Conservation (phyloP, 169 alveolate species). For the Miamiensis avidus region DNA sequence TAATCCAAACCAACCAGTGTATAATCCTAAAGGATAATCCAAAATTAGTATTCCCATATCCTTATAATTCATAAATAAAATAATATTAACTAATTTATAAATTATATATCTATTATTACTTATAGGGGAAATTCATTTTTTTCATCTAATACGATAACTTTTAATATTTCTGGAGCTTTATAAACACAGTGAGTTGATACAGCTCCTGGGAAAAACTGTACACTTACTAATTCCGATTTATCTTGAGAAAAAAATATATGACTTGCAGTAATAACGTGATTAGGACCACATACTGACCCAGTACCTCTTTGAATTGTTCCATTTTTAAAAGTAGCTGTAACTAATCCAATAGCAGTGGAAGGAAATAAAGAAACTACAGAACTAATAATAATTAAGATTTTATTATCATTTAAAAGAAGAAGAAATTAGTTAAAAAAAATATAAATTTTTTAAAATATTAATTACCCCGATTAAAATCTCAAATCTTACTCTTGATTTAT, state of each 20-base stretch:
- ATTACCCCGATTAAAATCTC: too few species aligned
- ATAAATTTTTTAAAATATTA: too few species aligned
- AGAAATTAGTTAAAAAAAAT: too few species aligned
- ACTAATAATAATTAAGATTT: background rate
- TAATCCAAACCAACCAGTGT: background rate
- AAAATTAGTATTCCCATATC: background rate
- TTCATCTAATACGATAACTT: background rate
- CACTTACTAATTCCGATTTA: background rate
- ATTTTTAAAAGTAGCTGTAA: background rate
- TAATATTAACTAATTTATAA: too few species aligned
- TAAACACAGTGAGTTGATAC: too few species aligned
- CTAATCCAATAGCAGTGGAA: background rate
- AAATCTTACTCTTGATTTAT: too few species aligned
- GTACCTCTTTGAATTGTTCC: background rate
- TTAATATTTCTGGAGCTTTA: background rate
- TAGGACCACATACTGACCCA: background rate
- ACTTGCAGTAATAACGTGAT: background rate
- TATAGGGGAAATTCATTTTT: background rate
- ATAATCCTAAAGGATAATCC: background rate
- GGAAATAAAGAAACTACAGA: background rate
- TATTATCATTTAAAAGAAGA: too few species aligned
- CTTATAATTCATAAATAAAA: background rate
- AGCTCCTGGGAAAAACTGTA: background rate
- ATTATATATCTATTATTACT: background rate
- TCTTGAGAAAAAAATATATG: background rate